phyloP scores from a whole-genome alignment of 257 asterid species.

The Solanum arcanum region DNA sequence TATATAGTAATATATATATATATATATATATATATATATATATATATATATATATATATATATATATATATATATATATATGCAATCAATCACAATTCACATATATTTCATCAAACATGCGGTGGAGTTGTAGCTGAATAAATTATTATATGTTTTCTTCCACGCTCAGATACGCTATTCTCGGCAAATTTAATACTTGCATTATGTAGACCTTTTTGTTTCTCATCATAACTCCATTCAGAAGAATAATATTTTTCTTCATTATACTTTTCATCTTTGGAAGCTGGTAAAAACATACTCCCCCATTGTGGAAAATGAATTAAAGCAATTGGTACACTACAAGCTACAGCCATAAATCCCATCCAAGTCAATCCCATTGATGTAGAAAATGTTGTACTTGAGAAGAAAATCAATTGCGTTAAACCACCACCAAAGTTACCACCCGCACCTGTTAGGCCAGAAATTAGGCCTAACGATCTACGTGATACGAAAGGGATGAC shows the following conservation, averaged over 20 bases:
- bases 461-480: background rate
- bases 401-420: slow-evolving; percentile 26
- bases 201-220: slow-evolving; percentile 4
- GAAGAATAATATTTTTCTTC: slow-evolving; percentile 27
- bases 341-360: slow-evolving; percentile 31
- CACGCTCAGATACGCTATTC: slow-evolving; percentile 12
- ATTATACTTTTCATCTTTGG: slow-evolving; percentile 1
- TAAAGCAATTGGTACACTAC: slow-evolving; percentile 27
- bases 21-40: background rate
- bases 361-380: slow-evolving; percentile 25
- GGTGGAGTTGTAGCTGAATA: slow-evolving; percentile 1
- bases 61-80: background rate
- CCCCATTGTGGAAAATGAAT: slow-evolving; percentile 47
- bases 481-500: slow-evolving; percentile 4
- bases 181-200: background rate
- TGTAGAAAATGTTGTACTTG: slow-evolving; percentile 27
- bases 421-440: slow-evolving; percentile 40
- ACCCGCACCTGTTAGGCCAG: slow-evolving; percentile 27
- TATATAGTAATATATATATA: too few relatives aligned
- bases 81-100: background rate
- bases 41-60: background rate
- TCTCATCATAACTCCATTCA: slow-evolving; percentile 22
- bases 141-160: background rate
- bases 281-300: slow-evolving; percentile 31
- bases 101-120: background rate